Base-by-base conservation (phyloP, 441 rosid species). In the Croton setiger region DNA sequence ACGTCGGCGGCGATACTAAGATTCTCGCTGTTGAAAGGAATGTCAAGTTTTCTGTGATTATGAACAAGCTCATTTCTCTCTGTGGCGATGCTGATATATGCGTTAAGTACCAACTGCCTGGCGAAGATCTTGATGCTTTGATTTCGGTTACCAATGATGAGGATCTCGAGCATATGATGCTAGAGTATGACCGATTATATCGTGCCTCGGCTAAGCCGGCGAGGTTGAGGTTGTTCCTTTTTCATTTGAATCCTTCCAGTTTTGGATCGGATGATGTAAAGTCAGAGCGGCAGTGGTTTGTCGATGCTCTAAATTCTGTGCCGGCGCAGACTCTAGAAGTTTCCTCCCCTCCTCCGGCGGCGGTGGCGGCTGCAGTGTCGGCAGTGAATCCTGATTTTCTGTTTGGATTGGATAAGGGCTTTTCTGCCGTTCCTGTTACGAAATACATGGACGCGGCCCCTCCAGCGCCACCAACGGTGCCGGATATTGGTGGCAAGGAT, bases 111-210 rank as follows among this genome's bases (percentile, higher is more conserved):
- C 90, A 88, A 64, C 83, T 84, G 37, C 93, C 90, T 0, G 93
- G 86, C 0, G 90, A 84, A 60, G 92, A 85, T 72, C 87, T 87
- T 17, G 92, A 82, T 70, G 87, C 92, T 8, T 76, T 87, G 68
- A 78, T 83, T 67, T 83, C 93, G 5, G 86, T 88, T 21, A 82
- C 87, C 23, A 84, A 83, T 56, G 86, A 86, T 44, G 88, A 88
- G 78, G 93, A 88, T 71, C 75, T 88, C 37, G 87, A 81, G 62
- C 88, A 81, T 65, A 83, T 88, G 93, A 80, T 88, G 88, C 56
- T 80, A 35, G 90, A 86, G 66, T 82, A 81, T 65, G 90, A 88
- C 37, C 76, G 89, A 41, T 64, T 83, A 44, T 64, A 70, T 59
- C 82, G 81, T n/a, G 66, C 68, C 13, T 75, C 86, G 3, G 64